phyloP scores from a whole-genome alignment of 768 basidiomycete genomes.

The Clavulina sp. region DNA sequence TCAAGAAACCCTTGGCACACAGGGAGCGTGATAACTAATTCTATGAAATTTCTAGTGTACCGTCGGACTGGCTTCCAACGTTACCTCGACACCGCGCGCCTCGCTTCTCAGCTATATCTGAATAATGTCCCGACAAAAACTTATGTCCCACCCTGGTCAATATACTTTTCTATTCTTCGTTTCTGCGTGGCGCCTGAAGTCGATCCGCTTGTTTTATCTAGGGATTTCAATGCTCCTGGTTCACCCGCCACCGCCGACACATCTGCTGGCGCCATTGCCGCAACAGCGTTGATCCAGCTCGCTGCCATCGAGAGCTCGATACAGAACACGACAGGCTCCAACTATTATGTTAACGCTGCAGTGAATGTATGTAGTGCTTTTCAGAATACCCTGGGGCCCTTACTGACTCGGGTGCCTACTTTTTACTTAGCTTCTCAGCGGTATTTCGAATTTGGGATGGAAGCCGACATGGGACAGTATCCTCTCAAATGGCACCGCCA shows the following conservation, averaged over 20 bases:
- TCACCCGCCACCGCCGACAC: slow-evolving; percentile 46
- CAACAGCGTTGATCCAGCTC: slow-evolving; percentile 41
- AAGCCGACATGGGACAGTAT: slow-evolving; percentile 6
- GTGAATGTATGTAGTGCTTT: slow-evolving; percentile 23
- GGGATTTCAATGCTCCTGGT: slow-evolving; percentile 56
- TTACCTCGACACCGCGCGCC: slow-evolving; percentile 44
- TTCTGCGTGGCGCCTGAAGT: neutral
- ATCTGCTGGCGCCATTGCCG: slow-evolving; percentile 48
- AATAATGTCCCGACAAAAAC: slow-evolving; percentile 37
- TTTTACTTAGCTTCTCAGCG: slow-evolving; percentile 1
- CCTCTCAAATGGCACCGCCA: slow-evolving; percentile 8
- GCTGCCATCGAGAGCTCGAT: slow-evolving; percentile 26
- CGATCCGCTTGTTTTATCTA: slow-evolving; percentile 14
- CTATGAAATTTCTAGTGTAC: slow-evolving; percentile 32
- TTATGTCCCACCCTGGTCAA: slow-evolving; percentile 52
- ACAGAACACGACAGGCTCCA: slow-evolving; percentile 16
- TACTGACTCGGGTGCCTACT: neutral
- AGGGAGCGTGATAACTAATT: neutral
- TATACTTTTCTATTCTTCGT: neutral
- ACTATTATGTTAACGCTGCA: slow-evolving; percentile 32
- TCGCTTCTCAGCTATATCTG: slow-evolving; percentile 42
- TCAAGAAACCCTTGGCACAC: neutral
- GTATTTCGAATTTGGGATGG: slow-evolving; percentile 5
- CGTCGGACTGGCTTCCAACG: slow-evolving; percentile 29
- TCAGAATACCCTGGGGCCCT: neutral